phyloP scores from a whole-genome alignment of 768 basidiomycete genomes.

The Amanita thiersii region DNA sequence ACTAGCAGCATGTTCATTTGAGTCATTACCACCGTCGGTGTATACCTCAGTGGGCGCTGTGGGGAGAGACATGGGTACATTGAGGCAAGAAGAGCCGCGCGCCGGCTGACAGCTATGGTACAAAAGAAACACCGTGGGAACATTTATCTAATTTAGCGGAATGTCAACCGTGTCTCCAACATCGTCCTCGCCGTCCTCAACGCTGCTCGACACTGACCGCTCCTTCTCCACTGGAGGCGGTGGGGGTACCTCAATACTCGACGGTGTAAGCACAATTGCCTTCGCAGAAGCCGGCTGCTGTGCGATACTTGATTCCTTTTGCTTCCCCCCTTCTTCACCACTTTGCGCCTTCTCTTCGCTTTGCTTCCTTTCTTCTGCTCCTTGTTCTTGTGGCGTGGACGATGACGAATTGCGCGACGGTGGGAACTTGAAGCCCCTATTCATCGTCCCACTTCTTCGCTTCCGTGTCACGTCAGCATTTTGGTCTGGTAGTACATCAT shows the following conservation, averaged over 20 bases:
- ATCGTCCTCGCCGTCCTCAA: conserved; percentile 61
- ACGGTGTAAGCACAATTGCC: conserved; percentile 44
- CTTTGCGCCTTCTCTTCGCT: too few species aligned
- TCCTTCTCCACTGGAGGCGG: conserved; percentile 79
- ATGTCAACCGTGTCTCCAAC: conserved; percentile 77
- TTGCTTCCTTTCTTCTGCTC: not conserved
- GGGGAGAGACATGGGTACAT: conserved; percentile 7
- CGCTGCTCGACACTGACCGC: conserved; percentile 23
- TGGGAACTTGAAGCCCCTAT: conserved; percentile 69
- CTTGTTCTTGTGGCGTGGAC: conserved; percentile 12
- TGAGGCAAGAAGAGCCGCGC: not conserved
- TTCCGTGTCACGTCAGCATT: conserved; percentile 28
- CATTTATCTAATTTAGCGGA: conserved; percentile 31
- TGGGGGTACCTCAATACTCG: conserved; percentile 69
- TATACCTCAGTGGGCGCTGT: not conserved
- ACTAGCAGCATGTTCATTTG: not conserved
- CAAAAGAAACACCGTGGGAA: not conserved
- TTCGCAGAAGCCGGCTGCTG: conserved; percentile 3
- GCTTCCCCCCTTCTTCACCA: not conserved
- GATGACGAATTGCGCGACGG: conserved; percentile 25
- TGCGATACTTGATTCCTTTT: conserved; percentile 1
- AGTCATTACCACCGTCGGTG: not conserved
- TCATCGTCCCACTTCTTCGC: conserved; percentile 69
- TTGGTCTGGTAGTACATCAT: conserved; percentile 4
- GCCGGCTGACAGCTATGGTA: not conserved